phyloP scores from a whole-genome alignment of 1,284 basidiomycete species.

The Omphalotus olearius region DNA sequence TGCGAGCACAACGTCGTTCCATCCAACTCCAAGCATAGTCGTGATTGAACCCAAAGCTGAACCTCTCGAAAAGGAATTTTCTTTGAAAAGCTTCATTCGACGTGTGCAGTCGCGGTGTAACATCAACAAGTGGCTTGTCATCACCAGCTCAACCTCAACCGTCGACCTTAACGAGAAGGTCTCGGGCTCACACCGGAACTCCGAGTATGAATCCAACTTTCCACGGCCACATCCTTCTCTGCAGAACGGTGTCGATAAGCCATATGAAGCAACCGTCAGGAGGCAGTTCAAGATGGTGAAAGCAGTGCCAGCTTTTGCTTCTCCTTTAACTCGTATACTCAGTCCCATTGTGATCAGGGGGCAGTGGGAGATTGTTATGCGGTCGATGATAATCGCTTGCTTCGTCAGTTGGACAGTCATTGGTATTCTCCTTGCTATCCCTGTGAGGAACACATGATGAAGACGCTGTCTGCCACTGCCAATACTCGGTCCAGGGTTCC shows the following conservation, averaged over 20 bases:
- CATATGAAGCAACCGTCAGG: slow-evolving; percentile 22
- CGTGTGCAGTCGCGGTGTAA: slow-evolving; percentile 36
- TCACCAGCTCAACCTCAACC: slow-evolving; percentile 10
- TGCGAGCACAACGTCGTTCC: slow-evolving; percentile 2
- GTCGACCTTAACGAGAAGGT: slow-evolving; percentile 8
- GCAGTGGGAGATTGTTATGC: slow-evolving; percentile 69
- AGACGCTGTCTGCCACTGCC: background rate
- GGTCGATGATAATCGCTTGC: slow-evolving; percentile 25
- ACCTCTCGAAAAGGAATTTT: slow-evolving; percentile 16
- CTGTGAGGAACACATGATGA: slow-evolving; percentile 8
- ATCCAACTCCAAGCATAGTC: slow-evolving; percentile 17
- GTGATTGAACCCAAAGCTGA: slow-evolving; percentile 22
- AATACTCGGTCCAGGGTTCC: too few species aligned
- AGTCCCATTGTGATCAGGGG: slow-evolving; percentile 68
- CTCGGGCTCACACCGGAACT: background rate
- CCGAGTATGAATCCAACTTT: slow-evolving; percentile 12
- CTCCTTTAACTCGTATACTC: slow-evolving; percentile 62
- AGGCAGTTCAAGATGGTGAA: slow-evolving; percentile 44
- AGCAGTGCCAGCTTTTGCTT: slow-evolving; percentile 64
- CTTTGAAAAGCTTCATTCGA: slow-evolving; percentile 28
- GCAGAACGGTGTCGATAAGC: background rate
- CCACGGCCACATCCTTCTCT: slow-evolving; percentile 12
- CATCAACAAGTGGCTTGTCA: slow-evolving; percentile 19
- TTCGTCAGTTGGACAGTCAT: slow-evolving; percentile 15
- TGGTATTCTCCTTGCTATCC: slow-evolving; percentile 17